A percentile compares a stretch with the other conserved stretches of the same genome.
Conservation (phyloP, 148 eudicot genomes). For the Gaultheria prostrata region DNA sequence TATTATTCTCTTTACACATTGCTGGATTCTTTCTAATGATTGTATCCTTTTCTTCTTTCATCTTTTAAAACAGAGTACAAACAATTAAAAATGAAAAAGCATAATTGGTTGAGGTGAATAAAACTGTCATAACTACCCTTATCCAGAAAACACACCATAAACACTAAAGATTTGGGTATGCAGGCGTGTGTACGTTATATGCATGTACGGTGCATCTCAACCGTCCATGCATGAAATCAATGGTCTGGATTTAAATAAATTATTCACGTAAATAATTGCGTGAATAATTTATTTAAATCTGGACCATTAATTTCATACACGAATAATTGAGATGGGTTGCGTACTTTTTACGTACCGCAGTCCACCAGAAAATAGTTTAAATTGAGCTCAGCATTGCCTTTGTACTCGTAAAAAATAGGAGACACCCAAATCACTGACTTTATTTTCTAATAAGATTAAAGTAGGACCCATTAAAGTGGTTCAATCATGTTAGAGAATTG, state of each 20-base stretch:
- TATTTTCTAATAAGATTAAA: background rate
- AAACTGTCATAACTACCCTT: conserved; percentile 16
- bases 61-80: background rate
- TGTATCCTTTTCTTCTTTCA: background rate
- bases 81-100: background rate
- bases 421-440: conserved; percentile 7
- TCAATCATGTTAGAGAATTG: background rate
- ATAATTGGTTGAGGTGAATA: background rate
- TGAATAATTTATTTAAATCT: too few relatives aligned
- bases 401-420: background rate
- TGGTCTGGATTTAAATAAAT: too few relatives aligned
- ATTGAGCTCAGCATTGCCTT: background rate
- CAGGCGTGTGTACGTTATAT: too few relatives aligned
- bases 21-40: conserved; percentile 17
- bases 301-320: too few relatives aligned
- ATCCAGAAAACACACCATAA: background rate
- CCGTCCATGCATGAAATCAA: too few relatives aligned
- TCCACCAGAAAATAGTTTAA: background rate
- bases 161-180: too few relatives aligned
- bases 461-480: conserved; percentile 12
- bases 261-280: too few relatives aligned
- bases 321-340: too few relatives aligned
- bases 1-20: background rate
- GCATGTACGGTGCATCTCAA: too few relatives aligned
- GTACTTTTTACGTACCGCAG: too few relatives aligned